These are phyloP conservation scores for Manihot esculenta DNA, from an alignment of 441 rosid genomes.

Conservation along the genomic window DNA sequence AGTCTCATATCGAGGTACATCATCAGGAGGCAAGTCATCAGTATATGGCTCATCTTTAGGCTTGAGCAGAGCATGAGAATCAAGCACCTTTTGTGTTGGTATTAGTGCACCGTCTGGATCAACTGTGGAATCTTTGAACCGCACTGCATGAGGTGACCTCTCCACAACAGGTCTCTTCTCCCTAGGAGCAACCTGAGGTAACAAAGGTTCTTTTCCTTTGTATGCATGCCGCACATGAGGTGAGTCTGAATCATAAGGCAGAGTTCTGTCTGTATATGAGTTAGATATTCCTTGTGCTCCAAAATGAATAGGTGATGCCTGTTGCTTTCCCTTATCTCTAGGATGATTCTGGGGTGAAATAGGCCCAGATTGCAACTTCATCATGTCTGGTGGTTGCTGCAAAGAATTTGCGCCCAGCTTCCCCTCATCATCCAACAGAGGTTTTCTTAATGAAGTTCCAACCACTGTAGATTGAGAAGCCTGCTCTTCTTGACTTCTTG, in stretches of 20 bases:
- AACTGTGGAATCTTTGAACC: slow-evolving; percentile 28
- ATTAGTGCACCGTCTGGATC: slow-evolving; percentile 19
- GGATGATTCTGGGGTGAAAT: slow-evolving; percentile 20
- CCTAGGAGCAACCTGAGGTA: slow-evolving; percentile 27
- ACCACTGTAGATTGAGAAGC: slow-evolving; percentile 23
- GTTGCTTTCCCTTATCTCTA: slow-evolving; percentile 30
- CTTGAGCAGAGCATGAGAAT: slow-evolving; percentile 28
- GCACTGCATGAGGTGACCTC: slow-evolving; percentile 29
- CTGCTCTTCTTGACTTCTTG: slow-evolving; percentile 44
- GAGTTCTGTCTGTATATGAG: background rate
- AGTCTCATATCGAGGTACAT: slow-evolving; percentile 32
- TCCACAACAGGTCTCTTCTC: slow-evolving; percentile 24
- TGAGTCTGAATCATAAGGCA: slow-evolving; percentile 18
- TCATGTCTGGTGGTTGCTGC: slow-evolving; percentile 16
- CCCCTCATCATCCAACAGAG: slow-evolving; percentile 37
- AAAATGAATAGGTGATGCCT: slow-evolving; percentile 24
- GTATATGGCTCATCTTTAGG: slow-evolving; percentile 65
- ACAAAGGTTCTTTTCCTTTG: slow-evolving; percentile 51
- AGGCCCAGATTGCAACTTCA: slow-evolving; percentile 16
- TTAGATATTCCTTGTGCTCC: slow-evolving; percentile 22
- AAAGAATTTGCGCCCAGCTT: slow-evolving; percentile 20
- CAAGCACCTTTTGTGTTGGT: slow-evolving; percentile 31
- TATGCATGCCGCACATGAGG: slow-evolving; percentile 22
- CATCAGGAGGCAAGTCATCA: slow-evolving; percentile 33
- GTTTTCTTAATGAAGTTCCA: slow-evolving; percentile 31